Evolutionary conservation across 305 asterid species (phyloP).

Genomic region (Solanum aculeatissimum): DNA sequence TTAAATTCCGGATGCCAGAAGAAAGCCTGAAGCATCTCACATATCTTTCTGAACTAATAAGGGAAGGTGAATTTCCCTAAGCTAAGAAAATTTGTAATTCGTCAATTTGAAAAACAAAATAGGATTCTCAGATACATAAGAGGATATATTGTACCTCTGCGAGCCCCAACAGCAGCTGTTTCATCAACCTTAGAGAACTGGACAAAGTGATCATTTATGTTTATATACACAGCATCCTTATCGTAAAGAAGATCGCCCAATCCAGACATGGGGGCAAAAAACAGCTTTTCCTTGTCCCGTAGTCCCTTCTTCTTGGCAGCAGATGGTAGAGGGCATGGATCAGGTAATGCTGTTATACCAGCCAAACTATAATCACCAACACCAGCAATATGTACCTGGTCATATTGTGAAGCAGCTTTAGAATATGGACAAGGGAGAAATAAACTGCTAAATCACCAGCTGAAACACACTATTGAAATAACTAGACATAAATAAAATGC

Average conservation of each 20-base stretch:
- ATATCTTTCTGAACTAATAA: background rate
- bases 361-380: constrained; percentile 79
- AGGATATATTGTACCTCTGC: constrained; percentile 29
- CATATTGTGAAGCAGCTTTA: background rate
- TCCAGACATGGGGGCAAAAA: constrained; percentile 99
- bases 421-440: background rate
- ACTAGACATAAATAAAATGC: background rate
- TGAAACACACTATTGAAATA: background rate
- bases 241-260: constrained; percentile 93
- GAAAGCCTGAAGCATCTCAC: background rate
- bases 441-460: background rate
- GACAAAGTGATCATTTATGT: constrained; percentile 82
- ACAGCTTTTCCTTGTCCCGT: constrained; percentile 92
- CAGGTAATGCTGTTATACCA: constrained; percentile 59
- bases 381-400: constrained; percentile 95
- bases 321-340: constrained; percentile 97
- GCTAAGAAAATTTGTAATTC: background rate
- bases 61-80: background rate
- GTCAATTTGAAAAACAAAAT: background rate
- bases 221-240: constrained; percentile 95
- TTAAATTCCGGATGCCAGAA: background rate
- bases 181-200: constrained; percentile 72
- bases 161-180: constrained; percentile 24
- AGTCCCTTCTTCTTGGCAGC: constrained; percentile 96
- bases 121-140: background rate